Conservation (phyloP, 148 eudicot genomes). For the Vaccinium darrowii region DNA sequence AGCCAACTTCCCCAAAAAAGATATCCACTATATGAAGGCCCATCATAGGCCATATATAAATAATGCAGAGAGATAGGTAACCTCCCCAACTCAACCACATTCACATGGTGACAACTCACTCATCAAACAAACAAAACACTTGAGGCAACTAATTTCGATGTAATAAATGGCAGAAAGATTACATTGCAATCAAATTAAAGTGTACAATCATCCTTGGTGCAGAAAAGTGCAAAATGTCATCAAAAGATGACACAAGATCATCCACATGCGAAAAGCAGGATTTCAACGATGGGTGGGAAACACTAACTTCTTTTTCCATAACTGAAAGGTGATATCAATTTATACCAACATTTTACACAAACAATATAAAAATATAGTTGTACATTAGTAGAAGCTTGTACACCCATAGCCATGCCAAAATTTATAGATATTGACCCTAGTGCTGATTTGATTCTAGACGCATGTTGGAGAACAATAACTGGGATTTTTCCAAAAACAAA, state of each 20-base stretch:
- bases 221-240: not conserved
- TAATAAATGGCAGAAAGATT: not conserved
- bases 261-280: not conserved
- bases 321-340: not conserved
- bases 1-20: not conserved
- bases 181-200: not conserved
- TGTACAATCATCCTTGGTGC: not conserved
- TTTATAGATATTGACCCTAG: not conserved
- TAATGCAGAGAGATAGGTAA: not conserved
- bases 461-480: not conserved
- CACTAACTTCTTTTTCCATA: not conserved
- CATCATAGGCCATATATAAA: not conserved
- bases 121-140: not conserved
- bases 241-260: not conserved
- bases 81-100: not conserved
- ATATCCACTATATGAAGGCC: not conserved
- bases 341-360: not conserved
- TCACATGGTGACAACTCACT: not conserved
- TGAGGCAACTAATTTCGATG: not conserved
- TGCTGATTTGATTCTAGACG: not conserved
- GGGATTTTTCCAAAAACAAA: not conserved
- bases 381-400: not conserved
- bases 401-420: not conserved
- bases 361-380: not conserved
- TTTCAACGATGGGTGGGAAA: not conserved